phyloP scores from a whole-genome alignment of 176 grass and related monocot genomes.

The Musa acuminata region DNA sequence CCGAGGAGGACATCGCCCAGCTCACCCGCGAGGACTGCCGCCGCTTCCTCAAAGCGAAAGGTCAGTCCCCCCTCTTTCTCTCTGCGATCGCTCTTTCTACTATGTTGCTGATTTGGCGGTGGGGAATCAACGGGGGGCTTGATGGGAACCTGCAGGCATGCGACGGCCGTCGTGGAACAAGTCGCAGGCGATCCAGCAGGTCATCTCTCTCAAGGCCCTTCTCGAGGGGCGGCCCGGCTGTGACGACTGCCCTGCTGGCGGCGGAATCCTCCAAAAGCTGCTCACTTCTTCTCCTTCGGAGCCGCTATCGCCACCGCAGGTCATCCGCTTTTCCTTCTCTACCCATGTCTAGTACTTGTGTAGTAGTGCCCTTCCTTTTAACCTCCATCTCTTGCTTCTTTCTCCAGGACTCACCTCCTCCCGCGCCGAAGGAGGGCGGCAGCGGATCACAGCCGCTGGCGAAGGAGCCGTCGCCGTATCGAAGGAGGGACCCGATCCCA shows the following conservation, averaged over 20 bases:
- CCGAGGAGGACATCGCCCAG: constrained; percentile 49
- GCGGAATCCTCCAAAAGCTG: constrained; percentile 10
- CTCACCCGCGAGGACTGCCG: constrained; percentile 47
- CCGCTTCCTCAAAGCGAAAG: constrained; percentile 49
- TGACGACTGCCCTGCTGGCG: constrained; percentile 14
- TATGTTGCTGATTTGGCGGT: not conserved
- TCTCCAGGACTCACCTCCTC: constrained; percentile 5
- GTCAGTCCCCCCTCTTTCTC: not conserved
- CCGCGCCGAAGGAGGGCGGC: constrained; percentile 6
- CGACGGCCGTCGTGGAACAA: constrained; percentile 49
- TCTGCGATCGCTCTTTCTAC: too few relatives aligned
- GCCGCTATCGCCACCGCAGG: constrained; percentile 16
- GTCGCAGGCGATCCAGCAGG: constrained; percentile 51
- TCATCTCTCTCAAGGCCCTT: constrained; percentile 41
- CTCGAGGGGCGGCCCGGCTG: constrained; percentile 32
- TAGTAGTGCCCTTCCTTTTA: too few relatives aligned
- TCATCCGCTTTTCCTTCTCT: not conserved
- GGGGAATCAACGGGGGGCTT: not conserved
- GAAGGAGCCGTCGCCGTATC: constrained; percentile 29
- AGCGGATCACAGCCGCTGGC: not conserved
- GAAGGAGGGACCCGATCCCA: constrained; percentile 22
- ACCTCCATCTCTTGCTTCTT: not conserved
- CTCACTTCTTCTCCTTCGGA: constrained; percentile 3
- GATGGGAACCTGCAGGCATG: constrained; percentile 16
- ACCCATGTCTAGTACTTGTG: not conserved